Conservation (phyloP, 208 protist species). For the Wallacemonas sp. region DNA sequence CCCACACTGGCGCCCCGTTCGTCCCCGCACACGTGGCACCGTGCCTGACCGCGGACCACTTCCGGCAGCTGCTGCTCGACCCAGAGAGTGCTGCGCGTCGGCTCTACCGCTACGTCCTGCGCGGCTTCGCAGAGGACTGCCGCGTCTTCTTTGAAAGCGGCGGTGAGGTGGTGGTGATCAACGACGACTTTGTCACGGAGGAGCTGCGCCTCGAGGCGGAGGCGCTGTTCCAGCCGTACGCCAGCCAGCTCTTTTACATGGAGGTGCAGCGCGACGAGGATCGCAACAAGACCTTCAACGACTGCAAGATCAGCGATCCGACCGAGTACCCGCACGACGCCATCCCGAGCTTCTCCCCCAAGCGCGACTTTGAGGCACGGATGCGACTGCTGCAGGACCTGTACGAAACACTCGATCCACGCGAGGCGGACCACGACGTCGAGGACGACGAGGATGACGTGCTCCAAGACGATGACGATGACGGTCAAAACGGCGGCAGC, state of each 20-base stretch:
- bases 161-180: constrained; percentile 84
- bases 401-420: constrained; percentile 49
- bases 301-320: constrained; percentile 63
- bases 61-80: constrained; percentile 52
- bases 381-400: constrained; percentile 46
- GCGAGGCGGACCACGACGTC: not conserved
- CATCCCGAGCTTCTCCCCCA: constrained; percentile 31
- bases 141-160: constrained; percentile 59
- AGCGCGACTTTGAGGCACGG: constrained; percentile 59
- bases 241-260: constrained; percentile 71
- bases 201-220: constrained; percentile 76
- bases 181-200: constrained; percentile 85
- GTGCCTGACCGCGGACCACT: constrained; percentile 62
- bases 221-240: constrained; percentile 49
- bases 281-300: constrained; percentile 53
- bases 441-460: not conserved
- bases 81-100: constrained; percentile 52
- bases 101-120: constrained; percentile 68
- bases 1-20: no score
- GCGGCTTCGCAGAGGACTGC: constrained; percentile 58
- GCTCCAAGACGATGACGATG: not conserved
- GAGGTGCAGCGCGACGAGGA: constrained; percentile 69
- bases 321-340: constrained; percentile 57
- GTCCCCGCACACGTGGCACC: not conserved
- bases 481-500: constrained; percentile 7